These are phyloP conservation scores for Sonneratia alba DNA, from an alignment of 345 rosid species.

Conservation along the genomic window DNA sequence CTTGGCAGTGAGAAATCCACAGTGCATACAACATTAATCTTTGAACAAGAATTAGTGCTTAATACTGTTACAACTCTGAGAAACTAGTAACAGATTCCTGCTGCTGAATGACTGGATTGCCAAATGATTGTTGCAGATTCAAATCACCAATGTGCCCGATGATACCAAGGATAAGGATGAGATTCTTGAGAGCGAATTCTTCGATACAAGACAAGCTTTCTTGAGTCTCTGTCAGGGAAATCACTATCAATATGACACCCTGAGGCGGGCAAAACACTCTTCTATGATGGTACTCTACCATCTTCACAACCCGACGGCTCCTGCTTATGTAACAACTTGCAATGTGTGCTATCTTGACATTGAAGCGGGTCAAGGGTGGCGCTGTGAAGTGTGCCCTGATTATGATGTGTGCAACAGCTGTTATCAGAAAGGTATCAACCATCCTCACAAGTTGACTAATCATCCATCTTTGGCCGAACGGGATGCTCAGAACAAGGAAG, in stretches of 20 bases:
- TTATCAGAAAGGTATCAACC: slow-evolving; percentile 75
- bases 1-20: not conserved
- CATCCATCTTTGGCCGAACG: slow-evolving; percentile 83
- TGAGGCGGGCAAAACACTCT: slow-evolving; percentile 97
- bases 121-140: slow-evolving; percentile 32
- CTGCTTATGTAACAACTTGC: slow-evolving; percentile 98
- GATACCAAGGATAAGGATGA: slow-evolving; percentile 95
- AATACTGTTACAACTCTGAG: no score
- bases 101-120: slow-evolving; percentile 7
- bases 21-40: not conserved
- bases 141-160: slow-evolving; percentile 51
- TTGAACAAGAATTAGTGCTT: not conserved
- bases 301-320: slow-evolving; percentile 97
- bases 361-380: slow-evolving; percentile 99
- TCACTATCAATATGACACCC: slow-evolving; percentile 96
- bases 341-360: slow-evolving; percentile 76
- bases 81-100: not conserved
- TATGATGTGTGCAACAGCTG: slow-evolving; percentile 90
- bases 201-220: slow-evolving; percentile 95
- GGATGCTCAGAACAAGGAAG: slow-evolving; percentile 96
- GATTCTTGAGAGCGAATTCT: slow-evolving; percentile 94
- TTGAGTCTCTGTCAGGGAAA: slow-evolving; percentile 98
- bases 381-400: slow-evolving; percentile 93
- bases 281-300: slow-evolving; percentile 99
- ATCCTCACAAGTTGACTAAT: slow-evolving; percentile 95